Evolutionary conservation across 1,284 basidiomycete genomes (phyloP), one percentile per base, ranked within the genome.

Genomic region (Sphaerobolus stellatus): DNA sequence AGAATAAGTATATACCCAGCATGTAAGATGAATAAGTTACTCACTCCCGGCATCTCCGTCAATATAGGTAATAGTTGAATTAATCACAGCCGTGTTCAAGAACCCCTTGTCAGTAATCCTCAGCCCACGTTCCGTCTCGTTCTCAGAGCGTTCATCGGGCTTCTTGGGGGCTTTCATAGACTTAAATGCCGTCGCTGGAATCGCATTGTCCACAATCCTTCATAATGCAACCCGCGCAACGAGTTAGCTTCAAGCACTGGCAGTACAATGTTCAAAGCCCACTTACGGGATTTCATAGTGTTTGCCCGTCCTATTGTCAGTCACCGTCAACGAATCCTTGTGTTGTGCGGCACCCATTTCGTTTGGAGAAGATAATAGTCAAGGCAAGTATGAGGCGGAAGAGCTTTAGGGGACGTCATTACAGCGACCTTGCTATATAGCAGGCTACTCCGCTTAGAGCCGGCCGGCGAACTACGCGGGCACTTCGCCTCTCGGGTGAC

Each of bases 261-360:
- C n/a, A 38, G n/a, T 22, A 7, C 7, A 16, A 7, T 7, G 36
- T 16, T 38, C 3, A 18, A 9, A 36, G 3, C n/a, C n/a, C n/a
- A 75, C 88, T 66, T 62, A 92, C 89, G 86, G 86, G 50, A 94
- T 76, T 33, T 73, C 79, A 71, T 87, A 88, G 1, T 80, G 78
- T 71, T 86, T 89, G 40, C 90, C 90, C 2, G 92, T 94, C 50
- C 92, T 83, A 68, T 94, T 91, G 72, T 94, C 92, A 48, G 71
- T 75, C 62, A 94, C 84, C 14, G 85, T 86, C 52, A 94, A 75
- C 58, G 75, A 76, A 57, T 82, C 52, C 31, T n/a, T n/a, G n/a
- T n/a, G n/a, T n/a, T n/a, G n/a, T n/a, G n/a, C n/a, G n/a, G n/a
- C n/a, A n/a, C n/a, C n/a, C n/a, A n/a, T n/a, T n/a, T n/a, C n/a